Percentiles rank a stretch among this genome's conserved stretches.
These are phyloP conservation scores for Trichaptum fuscoviolaceum DNA, from an alignment of 768 basidiomycete species.

Conservation along the genomic window DNA sequence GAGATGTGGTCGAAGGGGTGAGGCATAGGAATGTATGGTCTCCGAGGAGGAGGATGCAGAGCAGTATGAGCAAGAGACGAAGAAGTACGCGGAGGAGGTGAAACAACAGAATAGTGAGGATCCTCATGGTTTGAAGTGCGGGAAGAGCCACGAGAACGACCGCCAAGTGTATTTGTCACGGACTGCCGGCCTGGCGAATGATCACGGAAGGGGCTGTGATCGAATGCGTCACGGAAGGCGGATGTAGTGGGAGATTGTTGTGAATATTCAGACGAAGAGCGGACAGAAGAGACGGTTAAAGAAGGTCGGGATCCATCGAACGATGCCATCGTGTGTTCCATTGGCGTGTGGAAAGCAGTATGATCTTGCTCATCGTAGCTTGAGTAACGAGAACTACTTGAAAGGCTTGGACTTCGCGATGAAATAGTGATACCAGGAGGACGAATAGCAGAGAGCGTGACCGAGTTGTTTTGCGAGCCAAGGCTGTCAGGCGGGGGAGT, in stretches of 20 bases:
- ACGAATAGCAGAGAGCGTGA: neutral
- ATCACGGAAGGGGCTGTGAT: conserved; percentile 23
- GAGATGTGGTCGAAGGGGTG: conserved; percentile 66
- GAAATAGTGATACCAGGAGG: neutral
- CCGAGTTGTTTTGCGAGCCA: neutral
- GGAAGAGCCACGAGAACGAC: conserved; percentile 13
- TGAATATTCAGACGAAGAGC: conserved; percentile 65
- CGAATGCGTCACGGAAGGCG: conserved; percentile 65
- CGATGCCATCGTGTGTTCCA: conserved; percentile 16
- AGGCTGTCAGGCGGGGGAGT: neutral
- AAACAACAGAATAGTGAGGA: conserved; percentile 32
- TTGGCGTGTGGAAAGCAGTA: conserved; percentile 24
- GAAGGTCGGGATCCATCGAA: conserved; percentile 32
- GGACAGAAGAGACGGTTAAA: conserved; percentile 46
- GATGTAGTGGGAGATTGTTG: conserved; percentile 71
- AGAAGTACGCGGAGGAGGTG: conserved; percentile 58
- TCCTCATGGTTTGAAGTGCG: conserved; percentile 15
- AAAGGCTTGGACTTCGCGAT: neutral
- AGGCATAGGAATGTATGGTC: neutral
- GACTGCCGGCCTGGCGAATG: conserved; percentile 13
- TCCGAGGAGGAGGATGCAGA: conserved; percentile 53
- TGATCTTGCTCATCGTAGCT: conserved; percentile 36
- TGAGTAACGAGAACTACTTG: conserved; percentile 12
- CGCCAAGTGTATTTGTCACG: conserved; percentile 20
- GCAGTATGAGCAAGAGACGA: conserved; percentile 53